phyloP scores from a whole-genome alignment of 2,329 filamentous ascomycete genomes.

The Celoporthe dispersa region DNA sequence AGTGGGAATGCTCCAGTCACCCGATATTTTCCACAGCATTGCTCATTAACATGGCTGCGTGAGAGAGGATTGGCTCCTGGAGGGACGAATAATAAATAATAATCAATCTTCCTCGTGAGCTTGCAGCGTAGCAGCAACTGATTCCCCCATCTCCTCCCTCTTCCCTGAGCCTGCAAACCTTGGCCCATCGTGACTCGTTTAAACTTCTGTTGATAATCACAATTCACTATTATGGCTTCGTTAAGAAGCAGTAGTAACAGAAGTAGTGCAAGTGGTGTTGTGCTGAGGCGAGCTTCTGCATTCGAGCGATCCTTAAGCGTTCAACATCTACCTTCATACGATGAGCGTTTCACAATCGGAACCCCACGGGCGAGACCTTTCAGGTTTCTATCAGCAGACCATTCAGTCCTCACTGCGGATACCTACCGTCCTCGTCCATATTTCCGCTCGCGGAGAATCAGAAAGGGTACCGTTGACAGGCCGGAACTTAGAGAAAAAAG shows the following conservation, averaged over 20 bases:
- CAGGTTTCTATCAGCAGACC: not conserved
- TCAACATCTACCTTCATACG: not conserved
- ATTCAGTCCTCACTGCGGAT: conserved; percentile 15
- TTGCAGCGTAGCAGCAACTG: not conserved
- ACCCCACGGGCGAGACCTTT: not conserved
- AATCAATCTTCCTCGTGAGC: not conserved
- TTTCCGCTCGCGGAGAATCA: conserved; percentile 25
- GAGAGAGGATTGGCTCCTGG: not conserved
- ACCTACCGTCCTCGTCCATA: conserved; percentile 25
- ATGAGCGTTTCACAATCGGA: not conserved
- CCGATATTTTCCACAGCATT: not conserved
- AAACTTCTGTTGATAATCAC: not conserved
- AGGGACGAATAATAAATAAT: not conserved
- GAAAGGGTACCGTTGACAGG: conserved; percentile 25
- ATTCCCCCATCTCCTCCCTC: not conserved
- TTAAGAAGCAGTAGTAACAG: not conserved
- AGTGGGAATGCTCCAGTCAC: not conserved
- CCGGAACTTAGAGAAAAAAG: conserved; percentile 26
- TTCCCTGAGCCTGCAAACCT: not conserved
- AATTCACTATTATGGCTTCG: not conserved
- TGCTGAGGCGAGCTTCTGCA: not conserved
- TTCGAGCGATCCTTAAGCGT: not conserved
- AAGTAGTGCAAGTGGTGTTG: not conserved
- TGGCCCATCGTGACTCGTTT: not conserved
- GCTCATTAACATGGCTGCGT: not conserved